Evolutionary conservation across 257 asterid genomes (phyloP).

Genomic region (Solanum appendiculatum): DNA sequence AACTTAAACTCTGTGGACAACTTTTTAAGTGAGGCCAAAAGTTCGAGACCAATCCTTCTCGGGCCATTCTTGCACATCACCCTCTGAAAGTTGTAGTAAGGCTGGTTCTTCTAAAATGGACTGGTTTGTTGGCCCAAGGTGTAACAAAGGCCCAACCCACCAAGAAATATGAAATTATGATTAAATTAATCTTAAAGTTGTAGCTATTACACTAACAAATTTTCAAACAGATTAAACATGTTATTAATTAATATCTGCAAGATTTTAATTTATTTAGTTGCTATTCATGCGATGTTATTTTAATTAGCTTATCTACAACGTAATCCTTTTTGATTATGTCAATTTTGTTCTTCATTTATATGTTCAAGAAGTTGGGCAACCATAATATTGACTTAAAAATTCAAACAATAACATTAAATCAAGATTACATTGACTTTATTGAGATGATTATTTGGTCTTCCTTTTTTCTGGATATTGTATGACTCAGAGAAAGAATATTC

Average conservation of each 20-base stretch:
- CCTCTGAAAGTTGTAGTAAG: neutral
- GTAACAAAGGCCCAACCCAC: neutral
- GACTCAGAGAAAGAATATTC: neutral
- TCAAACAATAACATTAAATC: neutral
- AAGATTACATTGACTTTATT: neutral
- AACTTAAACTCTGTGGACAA: neutral
- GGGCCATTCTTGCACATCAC: neutral
- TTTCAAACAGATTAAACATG: neutral
- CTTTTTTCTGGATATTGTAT: neutral
- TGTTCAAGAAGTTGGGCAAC: neutral
- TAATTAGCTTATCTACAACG: neutral
- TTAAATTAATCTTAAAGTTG: too few relatives aligned
- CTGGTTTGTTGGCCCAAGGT: neutral
- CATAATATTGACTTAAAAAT: neutral
- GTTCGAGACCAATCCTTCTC: neutral
- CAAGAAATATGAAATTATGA: neutral
- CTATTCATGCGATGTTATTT: neutral
- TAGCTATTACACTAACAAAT: neutral
- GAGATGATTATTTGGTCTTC: neutral
- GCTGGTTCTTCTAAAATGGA: neutral
- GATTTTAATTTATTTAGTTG: neutral
- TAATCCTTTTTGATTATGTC: neutral
- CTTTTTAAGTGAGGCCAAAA: neutral
- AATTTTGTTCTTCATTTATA: neutral
- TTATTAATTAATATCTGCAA: too few relatives aligned